Conservation (phyloP, 768 basidiomycete species). For the Imleria badia region DNA sequence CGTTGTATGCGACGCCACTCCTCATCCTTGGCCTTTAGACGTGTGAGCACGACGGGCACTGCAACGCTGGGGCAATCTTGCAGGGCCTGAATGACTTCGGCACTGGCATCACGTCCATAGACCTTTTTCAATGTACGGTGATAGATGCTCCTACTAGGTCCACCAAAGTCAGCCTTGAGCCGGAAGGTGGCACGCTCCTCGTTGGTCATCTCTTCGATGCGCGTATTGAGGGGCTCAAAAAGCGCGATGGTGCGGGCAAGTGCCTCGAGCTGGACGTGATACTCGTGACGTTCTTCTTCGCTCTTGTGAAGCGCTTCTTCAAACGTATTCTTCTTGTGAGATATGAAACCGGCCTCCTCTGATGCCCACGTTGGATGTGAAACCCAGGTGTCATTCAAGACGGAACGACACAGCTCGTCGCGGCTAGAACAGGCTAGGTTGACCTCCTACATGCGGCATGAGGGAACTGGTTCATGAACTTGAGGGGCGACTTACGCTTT, state of each 20-base stretch:
- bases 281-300: constrained; percentile 98
- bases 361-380: constrained; percentile 99
- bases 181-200: constrained; percentile 84
- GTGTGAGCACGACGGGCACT: constrained; percentile 85
- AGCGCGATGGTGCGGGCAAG: constrained; percentile 87
- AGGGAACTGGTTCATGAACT: background rate
- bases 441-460: constrained; percentile 61
- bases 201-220: constrained; percentile 84
- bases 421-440: constrained; percentile 90
- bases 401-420: constrained; percentile 91
- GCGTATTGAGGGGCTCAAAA: constrained; percentile 81
- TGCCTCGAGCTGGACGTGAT: constrained; percentile 92
- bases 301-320: constrained; percentile 96
- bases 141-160: constrained; percentile 82
- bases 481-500: constrained; percentile 61
- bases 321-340: constrained; percentile 95
- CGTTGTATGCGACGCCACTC: constrained; percentile 95
- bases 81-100: constrained; percentile 79
- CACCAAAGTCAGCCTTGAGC: constrained; percentile 87
- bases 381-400: constrained; percentile 97
- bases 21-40: constrained; percentile 92
- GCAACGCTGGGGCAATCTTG: constrained; percentile 91
- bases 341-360: constrained; percentile 90
- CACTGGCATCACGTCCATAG: constrained; percentile 77
- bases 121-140: constrained; percentile 92